These are phyloP conservation scores for Inga leiocalycina DNA, from an alignment of 306 rosid species.

Conservation along the genomic window DNA sequence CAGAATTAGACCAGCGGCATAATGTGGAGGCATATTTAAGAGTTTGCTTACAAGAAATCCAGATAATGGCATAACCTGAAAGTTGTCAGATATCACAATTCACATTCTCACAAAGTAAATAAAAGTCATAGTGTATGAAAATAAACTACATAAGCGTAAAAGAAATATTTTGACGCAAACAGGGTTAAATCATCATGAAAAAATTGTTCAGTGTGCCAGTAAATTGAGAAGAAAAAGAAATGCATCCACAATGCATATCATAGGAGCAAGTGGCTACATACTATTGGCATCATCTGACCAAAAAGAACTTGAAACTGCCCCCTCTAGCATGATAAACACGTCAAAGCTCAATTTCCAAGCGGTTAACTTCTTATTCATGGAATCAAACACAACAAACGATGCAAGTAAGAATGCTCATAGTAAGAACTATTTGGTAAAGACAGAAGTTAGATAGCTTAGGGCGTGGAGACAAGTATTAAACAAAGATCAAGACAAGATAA, in stretches of 20 bases:
- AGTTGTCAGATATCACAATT: conserved; percentile 11
- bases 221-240: conserved; percentile 7
- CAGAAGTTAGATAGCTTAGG: background rate
- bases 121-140: background rate
- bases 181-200: conserved; percentile 6
- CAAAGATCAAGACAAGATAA: background rate
- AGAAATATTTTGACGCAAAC: background rate
- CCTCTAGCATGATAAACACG: background rate
- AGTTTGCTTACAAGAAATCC: conserved; percentile 76
- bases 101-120: no score
- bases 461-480: background rate
- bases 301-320: background rate
- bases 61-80: conserved; percentile 90
- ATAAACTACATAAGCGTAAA: background rate
- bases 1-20: conserved; percentile 88
- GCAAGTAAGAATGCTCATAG: background rate
- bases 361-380: background rate
- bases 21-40: conserved; percentile 74
- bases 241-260: background rate
- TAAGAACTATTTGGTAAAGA: background rate
- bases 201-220: conserved; percentile 9
- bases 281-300: conserved; percentile 7
- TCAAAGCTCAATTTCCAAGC: background rate
- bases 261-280: background rate
- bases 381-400: background rate